A percentile compares a stretch with the other conserved stretches of the same genome.
Conservation (phyloP, 495 filamentous ascomycete species). For the Aspergillus baeticus region DNA sequence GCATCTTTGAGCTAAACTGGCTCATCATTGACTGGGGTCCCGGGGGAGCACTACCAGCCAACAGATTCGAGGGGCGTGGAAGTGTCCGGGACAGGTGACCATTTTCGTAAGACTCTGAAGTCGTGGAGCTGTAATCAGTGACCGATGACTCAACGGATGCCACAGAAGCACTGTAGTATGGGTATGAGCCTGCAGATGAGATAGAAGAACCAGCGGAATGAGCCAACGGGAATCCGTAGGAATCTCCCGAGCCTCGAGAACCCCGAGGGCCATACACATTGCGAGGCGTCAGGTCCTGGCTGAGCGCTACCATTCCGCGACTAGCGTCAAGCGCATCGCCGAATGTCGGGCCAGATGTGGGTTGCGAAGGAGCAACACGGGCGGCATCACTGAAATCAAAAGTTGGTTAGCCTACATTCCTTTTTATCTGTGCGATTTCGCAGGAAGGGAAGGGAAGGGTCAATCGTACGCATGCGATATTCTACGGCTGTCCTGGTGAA, state of each 20-base stretch:
- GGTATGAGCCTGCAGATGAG: constrained; percentile 71
- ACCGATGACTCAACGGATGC: constrained; percentile 87
- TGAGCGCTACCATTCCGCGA: constrained; percentile 91
- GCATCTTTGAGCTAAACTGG: constrained; percentile 96
- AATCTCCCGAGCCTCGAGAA: constrained; percentile 74
- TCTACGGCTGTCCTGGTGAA: constrained; percentile 64
- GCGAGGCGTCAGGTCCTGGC: constrained; percentile 77
- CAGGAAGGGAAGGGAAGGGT: constrained; percentile 18
- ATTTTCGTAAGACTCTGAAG: constrained; percentile 81
- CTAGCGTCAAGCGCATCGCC: constrained; percentile 83
- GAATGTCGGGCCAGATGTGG: constrained; percentile 36
- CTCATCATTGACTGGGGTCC: constrained; percentile 98
- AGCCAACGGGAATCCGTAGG: constrained; percentile 87
- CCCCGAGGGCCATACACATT: constrained; percentile 78
- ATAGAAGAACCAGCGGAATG: constrained; percentile 96
- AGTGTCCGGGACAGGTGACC: constrained; percentile 70
- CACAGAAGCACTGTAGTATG: constrained; percentile 75
- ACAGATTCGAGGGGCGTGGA: constrained; percentile 70
- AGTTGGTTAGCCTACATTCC: constrained; percentile 7
- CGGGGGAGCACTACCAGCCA: constrained; percentile 66
- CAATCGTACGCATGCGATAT: constrained; percentile 86
- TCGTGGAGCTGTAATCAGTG: constrained; percentile 89
- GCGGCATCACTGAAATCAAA: constrained; percentile 47
- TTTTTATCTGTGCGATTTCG: background rate
- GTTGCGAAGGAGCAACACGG: constrained; percentile 50